Evolutionary conservation across 495 filamentous ascomycete genomes (phyloP).

Genomic region (Usnea hakonensis): DNA sequence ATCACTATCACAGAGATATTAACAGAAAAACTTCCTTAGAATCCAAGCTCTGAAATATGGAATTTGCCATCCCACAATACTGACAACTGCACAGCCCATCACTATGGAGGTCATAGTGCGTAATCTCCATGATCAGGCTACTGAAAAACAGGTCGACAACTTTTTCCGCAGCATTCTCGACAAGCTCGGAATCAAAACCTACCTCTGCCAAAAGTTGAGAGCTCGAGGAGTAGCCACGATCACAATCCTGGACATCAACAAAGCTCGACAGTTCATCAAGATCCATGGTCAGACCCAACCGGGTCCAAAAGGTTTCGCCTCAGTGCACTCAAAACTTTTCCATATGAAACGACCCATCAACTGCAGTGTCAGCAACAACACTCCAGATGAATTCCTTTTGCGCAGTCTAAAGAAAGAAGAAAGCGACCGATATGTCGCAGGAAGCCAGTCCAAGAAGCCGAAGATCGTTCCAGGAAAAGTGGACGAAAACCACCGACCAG

Average conservation of each 20-base stretch:
- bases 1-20: background rate
- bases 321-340: conserved; percentile 28
- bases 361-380: conserved; percentile 37
- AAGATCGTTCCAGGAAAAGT: conserved; percentile 4
- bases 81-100: background rate
- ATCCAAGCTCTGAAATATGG: background rate
- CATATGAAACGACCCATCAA: conserved; percentile 32
- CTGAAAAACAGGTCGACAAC: conserved; percentile 29
- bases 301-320: conserved; percentile 7
- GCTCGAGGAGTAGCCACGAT: conserved; percentile 29
- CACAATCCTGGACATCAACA: conserved; percentile 29
- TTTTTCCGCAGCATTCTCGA: conserved; percentile 32
- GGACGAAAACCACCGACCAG: background rate
- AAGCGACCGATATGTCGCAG: conserved; percentile 7
- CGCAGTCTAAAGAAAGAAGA: conserved; percentile 33
- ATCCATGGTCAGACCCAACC: conserved; percentile 25
- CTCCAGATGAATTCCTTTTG: conserved; percentile 33
- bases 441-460: conserved; percentile 14
- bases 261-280: conserved; percentile 32
- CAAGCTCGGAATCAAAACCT: conserved; percentile 27
- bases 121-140: conserved; percentile 31
- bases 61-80: background rate
- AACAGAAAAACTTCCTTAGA: background rate
- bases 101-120: conserved; percentile 39
- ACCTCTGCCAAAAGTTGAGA: conserved; percentile 32